Percentiles rank a stretch among this genome's conserved stretches.
These are phyloP conservation scores for Conringia planisiliqua DNA, from an alignment of 345 rosid species.

Conservation along the genomic window DNA sequence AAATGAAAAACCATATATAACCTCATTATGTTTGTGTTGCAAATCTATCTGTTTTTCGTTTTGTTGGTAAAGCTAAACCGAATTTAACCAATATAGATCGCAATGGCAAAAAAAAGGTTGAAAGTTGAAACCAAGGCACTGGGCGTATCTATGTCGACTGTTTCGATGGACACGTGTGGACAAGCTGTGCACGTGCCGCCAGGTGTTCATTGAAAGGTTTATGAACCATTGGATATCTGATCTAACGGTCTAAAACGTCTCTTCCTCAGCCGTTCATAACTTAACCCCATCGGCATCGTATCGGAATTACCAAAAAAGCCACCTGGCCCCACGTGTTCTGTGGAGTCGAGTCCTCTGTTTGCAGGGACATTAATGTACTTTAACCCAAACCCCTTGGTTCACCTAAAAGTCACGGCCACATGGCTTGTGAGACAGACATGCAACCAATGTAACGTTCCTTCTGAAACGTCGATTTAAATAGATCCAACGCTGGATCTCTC, in stretches of 20 bases:
- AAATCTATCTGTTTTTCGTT: not conserved
- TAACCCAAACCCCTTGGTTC: not conserved
- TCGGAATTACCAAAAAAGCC: slow-evolving; percentile 23
- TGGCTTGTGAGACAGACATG: slow-evolving; percentile 32
- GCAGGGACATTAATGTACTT: slow-evolving; percentile 15
- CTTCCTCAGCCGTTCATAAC: not conserved
- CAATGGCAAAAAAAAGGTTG: not conserved
- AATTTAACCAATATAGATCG: not conserved
- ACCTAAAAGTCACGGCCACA: slow-evolving; percentile 31
- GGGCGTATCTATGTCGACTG: slow-evolving; percentile 21
- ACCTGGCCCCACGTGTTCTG: slow-evolving; percentile 29
- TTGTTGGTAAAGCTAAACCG: not conserved
- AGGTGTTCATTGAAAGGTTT: slow-evolving; percentile 1
- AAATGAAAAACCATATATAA: too few species aligned
- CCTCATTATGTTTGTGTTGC: not conserved
- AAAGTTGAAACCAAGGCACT: not conserved
- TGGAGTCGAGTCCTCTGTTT: not conserved
- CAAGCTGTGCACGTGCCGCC: slow-evolving; percentile 16
- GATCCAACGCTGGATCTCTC: not conserved
- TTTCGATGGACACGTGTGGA: slow-evolving; percentile 1
- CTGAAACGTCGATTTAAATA: slow-evolving; percentile 21
- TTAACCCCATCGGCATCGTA: slow-evolving; percentile 3
- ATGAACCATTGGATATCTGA: not conserved
- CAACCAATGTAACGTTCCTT: not conserved
- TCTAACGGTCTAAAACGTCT: slow-evolving; percentile 13